Conservation (phyloP, 2,329 filamentous ascomycete species). For the Alternaria postmessia region DNA sequence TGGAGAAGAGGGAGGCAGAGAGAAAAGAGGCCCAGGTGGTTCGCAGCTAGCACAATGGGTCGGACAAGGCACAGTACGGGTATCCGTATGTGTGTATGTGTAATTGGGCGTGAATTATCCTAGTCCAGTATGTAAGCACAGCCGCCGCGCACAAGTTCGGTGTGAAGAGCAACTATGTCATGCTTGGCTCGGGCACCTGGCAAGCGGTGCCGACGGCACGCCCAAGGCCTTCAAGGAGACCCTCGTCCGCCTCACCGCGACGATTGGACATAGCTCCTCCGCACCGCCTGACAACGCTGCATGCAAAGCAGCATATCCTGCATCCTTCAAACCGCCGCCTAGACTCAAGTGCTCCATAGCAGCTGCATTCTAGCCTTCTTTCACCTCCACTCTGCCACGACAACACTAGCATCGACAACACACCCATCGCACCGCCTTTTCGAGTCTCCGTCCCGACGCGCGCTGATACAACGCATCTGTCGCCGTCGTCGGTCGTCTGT, state of each 20-base stretch:
- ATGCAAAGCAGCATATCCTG: conserved; percentile 6
- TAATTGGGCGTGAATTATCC: conserved; percentile 14
- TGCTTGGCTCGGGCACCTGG: conserved; percentile 15
- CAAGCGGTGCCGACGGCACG: conserved; percentile 4
- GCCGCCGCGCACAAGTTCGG: conserved; percentile 8
- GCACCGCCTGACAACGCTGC: conserved; percentile 10
- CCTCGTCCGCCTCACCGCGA: conserved; percentile 18
- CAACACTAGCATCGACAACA: conserved; percentile 18
- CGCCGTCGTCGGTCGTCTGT: not conserved
- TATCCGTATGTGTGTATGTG: conserved; percentile 17
- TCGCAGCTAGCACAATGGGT: conserved; percentile 6
- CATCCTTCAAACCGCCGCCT: conserved; percentile 8
- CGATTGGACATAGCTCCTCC: conserved; percentile 15
- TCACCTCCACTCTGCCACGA: conserved; percentile 18
- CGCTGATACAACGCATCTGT: conserved; percentile 11
- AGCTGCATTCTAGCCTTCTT: conserved; percentile 14
- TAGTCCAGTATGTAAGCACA: conserved; percentile 3
- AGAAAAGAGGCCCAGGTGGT: conserved; percentile 6
- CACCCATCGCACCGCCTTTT: conserved; percentile 18
- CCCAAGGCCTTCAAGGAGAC: conserved; percentile 7
- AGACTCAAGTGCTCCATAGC: not conserved
- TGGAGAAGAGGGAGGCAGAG: conserved; percentile 6
- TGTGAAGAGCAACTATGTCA: conserved; percentile 22
- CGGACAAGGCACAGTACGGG: conserved; percentile 18
- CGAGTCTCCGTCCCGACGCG: conserved; percentile 8